phyloP scores from a whole-genome alignment of 495 filamentous ascomycete species.

The Penicillium goetzii region DNA sequence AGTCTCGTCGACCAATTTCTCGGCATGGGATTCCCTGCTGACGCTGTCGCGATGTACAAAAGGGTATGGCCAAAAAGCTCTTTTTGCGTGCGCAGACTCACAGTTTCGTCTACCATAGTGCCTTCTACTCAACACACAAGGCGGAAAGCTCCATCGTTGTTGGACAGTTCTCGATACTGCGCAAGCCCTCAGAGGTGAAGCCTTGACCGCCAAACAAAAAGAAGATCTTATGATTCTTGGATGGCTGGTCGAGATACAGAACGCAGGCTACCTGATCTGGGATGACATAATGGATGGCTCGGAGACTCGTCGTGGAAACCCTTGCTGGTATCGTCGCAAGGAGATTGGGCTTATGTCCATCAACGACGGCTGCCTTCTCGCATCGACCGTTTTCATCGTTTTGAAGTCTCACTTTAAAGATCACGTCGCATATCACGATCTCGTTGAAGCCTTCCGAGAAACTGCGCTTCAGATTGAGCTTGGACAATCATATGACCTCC shows the following conservation, averaged over 20 bases:
- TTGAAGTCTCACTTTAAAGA: constrained; percentile 78
- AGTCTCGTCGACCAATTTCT: no score
- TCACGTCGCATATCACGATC: constrained; percentile 58
- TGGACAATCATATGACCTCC: constrained; percentile 74
- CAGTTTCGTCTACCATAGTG: no score
- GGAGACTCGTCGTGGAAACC: constrained; percentile 77
- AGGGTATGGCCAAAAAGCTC: no score
- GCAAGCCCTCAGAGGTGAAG: no score
- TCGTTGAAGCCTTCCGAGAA: constrained; percentile 86
- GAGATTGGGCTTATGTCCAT: constrained; percentile 84
- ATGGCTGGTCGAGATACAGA: constrained; percentile 88
- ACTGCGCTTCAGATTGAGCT: constrained; percentile 80
- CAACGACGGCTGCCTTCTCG: constrained; percentile 89
- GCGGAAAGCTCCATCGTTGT: no score
- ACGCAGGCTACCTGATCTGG: constrained; percentile 87
- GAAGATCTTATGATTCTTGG: constrained; percentile 57
- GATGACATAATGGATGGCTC: constrained; percentile 88
- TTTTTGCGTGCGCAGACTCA: no score
- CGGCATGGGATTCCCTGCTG: no score
- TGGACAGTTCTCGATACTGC: no score
- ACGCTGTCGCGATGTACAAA: no score
- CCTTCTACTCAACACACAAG: no score
- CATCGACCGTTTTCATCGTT: constrained; percentile 73
- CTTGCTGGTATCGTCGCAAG: constrained; percentile 86
- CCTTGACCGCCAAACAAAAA: no score